These are phyloP conservation scores for Annulohypoxylon maeteangense DNA, from an alignment of 495 filamentous ascomycete species.

Conservation along the genomic window DNA sequence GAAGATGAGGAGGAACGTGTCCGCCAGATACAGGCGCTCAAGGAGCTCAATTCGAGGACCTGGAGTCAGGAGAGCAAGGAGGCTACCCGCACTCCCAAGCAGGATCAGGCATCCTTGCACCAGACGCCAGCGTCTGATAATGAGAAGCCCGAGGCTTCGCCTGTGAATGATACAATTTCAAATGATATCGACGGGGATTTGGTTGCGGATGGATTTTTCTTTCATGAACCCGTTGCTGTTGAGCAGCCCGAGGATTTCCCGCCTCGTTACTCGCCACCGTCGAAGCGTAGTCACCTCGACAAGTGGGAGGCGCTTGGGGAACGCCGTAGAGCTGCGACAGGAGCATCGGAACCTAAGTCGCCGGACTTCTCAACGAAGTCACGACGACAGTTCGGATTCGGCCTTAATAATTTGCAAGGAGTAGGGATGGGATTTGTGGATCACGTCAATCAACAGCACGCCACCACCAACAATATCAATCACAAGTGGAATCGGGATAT, in stretches of 20 bases:
- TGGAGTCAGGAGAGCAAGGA: conserved; percentile 81
- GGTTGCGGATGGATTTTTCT: conserved; percentile 73
- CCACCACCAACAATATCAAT: neutral
- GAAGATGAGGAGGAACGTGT: conserved; percentile 71
- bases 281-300: conserved; percentile 69
- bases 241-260: conserved; percentile 49
- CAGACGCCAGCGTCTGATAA: conserved; percentile 59
- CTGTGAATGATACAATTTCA: conserved; percentile 53
- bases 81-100: conserved; percentile 59
- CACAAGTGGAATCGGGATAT: conserved; percentile 53
- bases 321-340: conserved; percentile 73
- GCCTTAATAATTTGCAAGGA: conserved; percentile 49
- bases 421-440: conserved; percentile 51
- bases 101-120: conserved; percentile 52
- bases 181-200: conserved; percentile 65
- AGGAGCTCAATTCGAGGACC: conserved; percentile 80
- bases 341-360: conserved; percentile 55
- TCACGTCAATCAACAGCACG: conserved; percentile 40
- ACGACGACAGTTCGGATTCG: conserved; percentile 50
- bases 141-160: conserved; percentile 53
- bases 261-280: conserved; percentile 61
- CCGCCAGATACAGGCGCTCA: conserved; percentile 68
- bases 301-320: conserved; percentile 91
- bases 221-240: conserved; percentile 67
- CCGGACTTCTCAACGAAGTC: conserved; percentile 55